A percentile compares a stretch with the other conserved stretches of the same genome.
These are phyloP conservation scores for Colletotrichum navitas DNA, from an alignment of 2,329 filamentous ascomycete genomes.

Conservation along the genomic window DNA sequence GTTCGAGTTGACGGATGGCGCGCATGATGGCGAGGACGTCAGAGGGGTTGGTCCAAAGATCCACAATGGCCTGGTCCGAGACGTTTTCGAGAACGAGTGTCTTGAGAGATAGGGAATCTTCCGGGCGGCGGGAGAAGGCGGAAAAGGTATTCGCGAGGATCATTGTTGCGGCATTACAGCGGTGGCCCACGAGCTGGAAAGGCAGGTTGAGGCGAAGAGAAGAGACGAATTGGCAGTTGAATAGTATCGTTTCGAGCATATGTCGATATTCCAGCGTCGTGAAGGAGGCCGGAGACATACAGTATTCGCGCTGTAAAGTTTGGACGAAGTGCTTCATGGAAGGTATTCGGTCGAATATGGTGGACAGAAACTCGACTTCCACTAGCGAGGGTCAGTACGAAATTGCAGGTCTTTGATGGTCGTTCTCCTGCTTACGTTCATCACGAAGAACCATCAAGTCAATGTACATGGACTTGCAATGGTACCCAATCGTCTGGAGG, in stretches of 20 bases:
- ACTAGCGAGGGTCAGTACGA: slow-evolving; percentile 49
- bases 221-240: slow-evolving; percentile 58
- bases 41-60: slow-evolving; percentile 64
- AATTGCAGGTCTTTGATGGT: background rate
- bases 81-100: slow-evolving; percentile 65
- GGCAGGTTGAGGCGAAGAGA: slow-evolving; percentile 65
- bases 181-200: slow-evolving; percentile 62
- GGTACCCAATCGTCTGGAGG: slow-evolving; percentile 59
- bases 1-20: slow-evolving; percentile 56
- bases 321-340: slow-evolving; percentile 60
- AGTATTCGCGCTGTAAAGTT: slow-evolving; percentile 59
- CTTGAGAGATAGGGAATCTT: slow-evolving; percentile 57
- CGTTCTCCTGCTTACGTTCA: slow-evolving; percentile 53
- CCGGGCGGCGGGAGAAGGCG: slow-evolving; percentile 60
- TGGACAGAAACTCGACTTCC: slow-evolving; percentile 62
- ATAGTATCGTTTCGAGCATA: slow-evolving; percentile 57
- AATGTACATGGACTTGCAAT: slow-evolving; percentile 64
- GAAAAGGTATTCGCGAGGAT: slow-evolving; percentile 66
- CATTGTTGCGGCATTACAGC: slow-evolving; percentile 61
- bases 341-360: slow-evolving; percentile 60
- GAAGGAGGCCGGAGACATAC: slow-evolving; percentile 62
- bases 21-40: slow-evolving; percentile 63
- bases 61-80: slow-evolving; percentile 60
- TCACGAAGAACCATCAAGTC: slow-evolving; percentile 67
- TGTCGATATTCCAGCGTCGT: slow-evolving; percentile 62